Evolutionary conservation across 1,284 basidiomycete species (phyloP).

Genomic region (Sphaerobolus stellatus): DNA sequence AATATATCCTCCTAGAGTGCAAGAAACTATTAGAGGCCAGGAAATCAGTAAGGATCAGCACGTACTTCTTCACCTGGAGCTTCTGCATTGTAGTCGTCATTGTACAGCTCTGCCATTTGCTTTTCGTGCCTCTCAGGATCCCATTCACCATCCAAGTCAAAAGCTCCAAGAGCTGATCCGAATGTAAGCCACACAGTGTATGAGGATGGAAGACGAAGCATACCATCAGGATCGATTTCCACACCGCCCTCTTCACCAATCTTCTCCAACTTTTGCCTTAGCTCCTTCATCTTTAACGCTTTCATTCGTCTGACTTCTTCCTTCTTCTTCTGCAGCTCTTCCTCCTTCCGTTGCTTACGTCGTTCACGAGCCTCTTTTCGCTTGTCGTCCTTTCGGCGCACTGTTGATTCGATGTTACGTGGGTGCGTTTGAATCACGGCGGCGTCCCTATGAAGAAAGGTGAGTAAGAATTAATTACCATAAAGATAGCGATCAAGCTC

Average conservation of each 20-base stretch:
- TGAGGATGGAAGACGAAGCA: conserved; percentile 14
- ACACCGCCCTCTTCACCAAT: conserved; percentile 68
- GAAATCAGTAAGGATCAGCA: conserved; percentile 4
- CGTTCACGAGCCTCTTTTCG: conserved; percentile 81
- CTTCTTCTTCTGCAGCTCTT: conserved; percentile 69
- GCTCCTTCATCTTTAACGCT: conserved; percentile 80
- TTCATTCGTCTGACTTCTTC: conserved; percentile 83
- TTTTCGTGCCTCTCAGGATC: conserved; percentile 75
- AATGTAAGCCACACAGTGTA: conserved; percentile 9
- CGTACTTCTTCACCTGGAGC: conserved; percentile 44
- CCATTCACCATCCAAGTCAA: conserved; percentile 82
- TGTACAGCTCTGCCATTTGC: conserved; percentile 76
- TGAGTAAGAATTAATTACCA: neutral
- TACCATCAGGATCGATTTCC: conserved; percentile 40
- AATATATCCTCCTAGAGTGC: conserved; percentile 43
- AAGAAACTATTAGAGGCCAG: neutral
- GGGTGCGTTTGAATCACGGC: conserved; percentile 78
- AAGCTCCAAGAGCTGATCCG: conserved; percentile 50
- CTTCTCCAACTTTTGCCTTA: conserved; percentile 70
- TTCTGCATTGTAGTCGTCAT: too few species aligned
- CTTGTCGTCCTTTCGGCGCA: conserved; percentile 75
- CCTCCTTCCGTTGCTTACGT: conserved; percentile 74
- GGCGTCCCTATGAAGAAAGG: conserved; percentile 53
- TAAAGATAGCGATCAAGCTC: conserved; percentile 33
- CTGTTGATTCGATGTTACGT: conserved; percentile 65